Base-by-base conservation (phyloP, 2,329 filamentous ascomycete genomes). In the Ophiostoma australiae region DNA sequence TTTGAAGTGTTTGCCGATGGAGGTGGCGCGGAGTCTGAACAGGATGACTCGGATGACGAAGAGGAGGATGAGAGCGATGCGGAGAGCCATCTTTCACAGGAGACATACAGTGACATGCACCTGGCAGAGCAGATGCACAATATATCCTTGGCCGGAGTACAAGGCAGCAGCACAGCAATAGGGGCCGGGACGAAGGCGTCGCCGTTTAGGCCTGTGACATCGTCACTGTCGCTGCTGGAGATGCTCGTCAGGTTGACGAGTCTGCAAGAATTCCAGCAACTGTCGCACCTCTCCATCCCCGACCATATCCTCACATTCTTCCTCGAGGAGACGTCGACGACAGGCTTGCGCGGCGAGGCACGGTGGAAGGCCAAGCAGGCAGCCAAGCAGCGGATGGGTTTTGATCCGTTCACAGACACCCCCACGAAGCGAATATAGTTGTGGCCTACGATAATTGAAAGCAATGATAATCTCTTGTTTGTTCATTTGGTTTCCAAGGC, bases 241-340 rank as follows among this genome's bases (percentile, higher is more conserved):
- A 95, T 94, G 83, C 84, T 97, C 41, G 87, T 97, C 67, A 92
- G 94, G 61, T 85, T 97, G 67, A 90, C 91, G 4, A 92, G 93
- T 31, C 86, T 97, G 17, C 94, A 97, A 78, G 93, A 97, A 81
- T 97, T 95, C 79, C 91, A 97, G 78, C 94, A 97, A 82, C 86
- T 88, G 58, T 93, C 92, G 0, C 93, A 97, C 76, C 85, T 97
- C n/a, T 87, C 92, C 7, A 95, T 97, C 73, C 91, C 91, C 1
- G 94, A 97, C 77, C 92, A 97, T 76, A 87, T 97, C 1, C 83
- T 97, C 58, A 93, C 90, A 69, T 96, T 97, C 81, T 97, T 97
- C 81, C 83, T 97, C 20, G 85, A 87, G 72, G 84, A 87, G 71
- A 84, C 83, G 1, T 87, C 85, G 7, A 84, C 84, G 2, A 85